phyloP scores from a whole-genome alignment of 768 basidiomycete species.

The Boletus edulis region DNA sequence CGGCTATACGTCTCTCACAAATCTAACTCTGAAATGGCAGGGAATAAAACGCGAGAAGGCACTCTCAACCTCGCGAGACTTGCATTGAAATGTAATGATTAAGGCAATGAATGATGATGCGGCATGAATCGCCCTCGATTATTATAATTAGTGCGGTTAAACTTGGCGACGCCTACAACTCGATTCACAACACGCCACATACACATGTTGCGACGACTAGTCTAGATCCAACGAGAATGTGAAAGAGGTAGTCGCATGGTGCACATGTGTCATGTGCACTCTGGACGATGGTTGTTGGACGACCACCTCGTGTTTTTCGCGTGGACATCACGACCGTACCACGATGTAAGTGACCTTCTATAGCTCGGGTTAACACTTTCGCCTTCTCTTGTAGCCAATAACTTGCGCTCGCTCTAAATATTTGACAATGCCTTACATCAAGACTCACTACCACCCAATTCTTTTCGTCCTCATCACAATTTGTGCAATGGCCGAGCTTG shows the following conservation, averaged over 20 bases:
- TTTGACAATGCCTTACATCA: slow-evolving; percentile 40
- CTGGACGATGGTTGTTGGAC: slow-evolving; percentile 5
- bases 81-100: slow-evolving; percentile 46
- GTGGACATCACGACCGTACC: slow-evolving; percentile 27
- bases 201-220: slow-evolving; percentile 13
- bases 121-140: slow-evolving; percentile 13
- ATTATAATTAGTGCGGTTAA: slow-evolving; percentile 4
- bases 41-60: slow-evolving; percentile 88
- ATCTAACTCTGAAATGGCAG: slow-evolving; percentile 37
- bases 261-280: neutral
- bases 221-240: slow-evolving; percentile 8
- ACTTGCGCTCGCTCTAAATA: slow-evolving; percentile 9
- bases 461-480: slow-evolving; percentile 64
- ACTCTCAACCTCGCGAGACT: slow-evolving; percentile 75
- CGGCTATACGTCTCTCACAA: neutral
- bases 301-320: slow-evolving; percentile 32
- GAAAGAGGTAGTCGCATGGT: slow-evolving; percentile 8
- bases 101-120: slow-evolving; percentile 15
- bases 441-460: slow-evolving; percentile 59
- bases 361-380: slow-evolving; percentile 9
- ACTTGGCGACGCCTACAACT: slow-evolving; percentile 10
- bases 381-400: slow-evolving; percentile 10
- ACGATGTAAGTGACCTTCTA: slow-evolving; percentile 23
- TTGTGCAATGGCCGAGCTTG: slow-evolving; percentile 68
- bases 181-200: slow-evolving; percentile 9